These are phyloP conservation scores for Yamadazyma takamatsuzukensis DNA, from an alignment of 805 yeast genomes.

Conservation along the genomic window DNA sequence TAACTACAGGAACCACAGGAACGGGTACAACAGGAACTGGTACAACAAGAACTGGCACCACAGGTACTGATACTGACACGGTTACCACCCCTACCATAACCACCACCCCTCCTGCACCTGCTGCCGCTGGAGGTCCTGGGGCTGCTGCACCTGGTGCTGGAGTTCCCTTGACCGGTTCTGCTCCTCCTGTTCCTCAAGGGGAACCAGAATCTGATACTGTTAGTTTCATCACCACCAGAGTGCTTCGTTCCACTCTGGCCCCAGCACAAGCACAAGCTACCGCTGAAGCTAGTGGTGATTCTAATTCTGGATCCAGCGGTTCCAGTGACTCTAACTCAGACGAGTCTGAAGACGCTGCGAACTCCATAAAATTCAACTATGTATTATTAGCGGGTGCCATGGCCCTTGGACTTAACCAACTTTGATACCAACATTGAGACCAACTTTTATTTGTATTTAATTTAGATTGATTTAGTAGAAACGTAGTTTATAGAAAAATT, in stretches of 20 bases:
- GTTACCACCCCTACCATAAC: slow-evolving; percentile 10
- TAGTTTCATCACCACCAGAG: slow-evolving; percentile 31
- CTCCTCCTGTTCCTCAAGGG: slow-evolving; percentile 13
- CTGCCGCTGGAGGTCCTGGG: slow-evolving; percentile 11
- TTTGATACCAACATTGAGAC: no score
- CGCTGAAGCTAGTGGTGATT: slow-evolving; percentile 1
- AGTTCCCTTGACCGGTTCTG: no score
- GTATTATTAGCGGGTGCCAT: no score
- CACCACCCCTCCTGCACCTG: slow-evolving; percentile 11
- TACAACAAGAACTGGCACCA: slow-evolving; percentile 2
- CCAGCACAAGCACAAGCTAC: slow-evolving; percentile 5
- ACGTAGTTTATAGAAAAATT: no score
- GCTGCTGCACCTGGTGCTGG: slow-evolving; percentile 15
- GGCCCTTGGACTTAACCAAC: no score
- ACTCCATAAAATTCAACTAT: no score
- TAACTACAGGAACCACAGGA: slow-evolving; percentile 5
- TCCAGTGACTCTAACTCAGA: slow-evolving; percentile 3
- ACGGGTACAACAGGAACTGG: slow-evolving; percentile 12
- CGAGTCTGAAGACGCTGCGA: slow-evolving; percentile 14
- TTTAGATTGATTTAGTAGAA: no score
- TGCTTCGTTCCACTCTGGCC: slow-evolving; percentile 17
- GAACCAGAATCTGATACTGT: slow-evolving; percentile 16
- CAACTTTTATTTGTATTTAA: no score
- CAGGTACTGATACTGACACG: slow-evolving; percentile 1
- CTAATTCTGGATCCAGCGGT: not conserved